Evolutionary conservation across 768 basidiomycete species (phyloP), one percentile per base, ranked within the genome.

Genomic region (Trametes sanguinea): DNA sequence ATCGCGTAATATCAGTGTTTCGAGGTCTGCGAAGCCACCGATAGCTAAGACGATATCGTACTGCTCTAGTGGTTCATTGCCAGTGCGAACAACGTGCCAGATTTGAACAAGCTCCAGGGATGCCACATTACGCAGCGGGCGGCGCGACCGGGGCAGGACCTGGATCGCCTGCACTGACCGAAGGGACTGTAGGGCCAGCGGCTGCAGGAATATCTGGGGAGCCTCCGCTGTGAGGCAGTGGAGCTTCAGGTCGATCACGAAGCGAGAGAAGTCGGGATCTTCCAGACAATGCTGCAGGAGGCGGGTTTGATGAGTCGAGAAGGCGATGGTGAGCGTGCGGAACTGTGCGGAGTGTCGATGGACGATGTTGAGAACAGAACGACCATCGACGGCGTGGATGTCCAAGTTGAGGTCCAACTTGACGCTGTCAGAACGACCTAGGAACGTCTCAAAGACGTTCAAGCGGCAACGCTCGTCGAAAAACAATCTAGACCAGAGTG

Each of bases 201-300:
- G 37, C 8, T 29, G 1, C 6, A 57, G 46, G 9, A 44, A n/a
- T 2, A 57, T 9, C 9, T 16, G n/a, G 4, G 56, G 46, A 2
- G 46, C 56, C 16, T 57, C 56, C 9, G 56, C 22, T 0, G 46
- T 17, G 11, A 57, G 46, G 16, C 56, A 57, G 35, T 57, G 46
- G 2, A 57, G 27, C 22, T 37, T n/a, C 37, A 57, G 40, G 37
- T 13, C 6, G 6, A 7, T 5, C 13, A 42, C 40, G 8, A 45
- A 27, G 3, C 14, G 6, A 11, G 47, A 48, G 29, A 57, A 16
- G 17, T 6, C 11, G 9, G 8, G 48, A 4, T n/a, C 16, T 16
- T 32, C 37, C 6, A 57, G 47, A 13, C 9, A 27, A 11, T 13
- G 29, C 27, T 42, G 46, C 4, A 57, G 37, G 35, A 14, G 11